Evolutionary conservation across 805 yeast genomes (phyloP).

Genomic region (Myxozyma neotropica): DNA sequence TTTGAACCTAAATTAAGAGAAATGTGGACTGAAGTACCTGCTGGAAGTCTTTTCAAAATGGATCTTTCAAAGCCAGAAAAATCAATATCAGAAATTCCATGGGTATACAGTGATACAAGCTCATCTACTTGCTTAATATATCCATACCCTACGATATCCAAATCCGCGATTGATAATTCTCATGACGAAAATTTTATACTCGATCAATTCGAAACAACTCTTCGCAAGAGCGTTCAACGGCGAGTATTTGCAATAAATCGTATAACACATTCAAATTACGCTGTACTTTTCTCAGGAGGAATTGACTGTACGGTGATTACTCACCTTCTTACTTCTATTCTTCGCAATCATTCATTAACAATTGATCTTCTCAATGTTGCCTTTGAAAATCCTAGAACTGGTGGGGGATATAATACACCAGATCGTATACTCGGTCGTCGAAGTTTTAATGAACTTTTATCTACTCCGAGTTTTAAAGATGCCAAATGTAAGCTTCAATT

Average conservation of each 20-base stretch:
- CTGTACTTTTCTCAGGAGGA: conserved; percentile 90
- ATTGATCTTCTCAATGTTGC: conserved; percentile 91
- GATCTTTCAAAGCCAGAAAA: conserved; percentile 1
- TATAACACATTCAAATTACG: conserved; percentile 43
- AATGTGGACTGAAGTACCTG: conserved; percentile 54
- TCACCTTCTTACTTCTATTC: conserved; percentile 41
- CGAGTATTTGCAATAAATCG: conserved; percentile 20
- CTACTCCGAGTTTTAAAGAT: not conserved
- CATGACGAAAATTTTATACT: conserved; percentile 14
- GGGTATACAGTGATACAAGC: conserved; percentile 3
- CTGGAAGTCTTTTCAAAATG: conserved; percentile 51
- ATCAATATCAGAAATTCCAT: not conserved
- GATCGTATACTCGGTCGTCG: conserved; percentile 75
- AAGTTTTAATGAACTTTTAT: conserved; percentile 56
- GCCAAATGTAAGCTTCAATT: conserved; percentile 20
- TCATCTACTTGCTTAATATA: not conserved
- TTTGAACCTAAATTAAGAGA: conserved; percentile 22
- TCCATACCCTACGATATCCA: conserved; percentile 9
- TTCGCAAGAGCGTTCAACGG: conserved; percentile 13
- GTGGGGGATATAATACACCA: conserved; percentile 64
- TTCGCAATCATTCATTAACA: conserved; percentile 29
- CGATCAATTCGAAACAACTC: conserved; percentile 22
- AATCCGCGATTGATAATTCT: not conserved
- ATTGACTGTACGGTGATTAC: conserved; percentile 87
- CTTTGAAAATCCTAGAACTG: conserved; percentile 80